phyloP scores from a whole-genome alignment of 1,284 basidiomycete genomes.

The Salmacisia buchloeana region DNA sequence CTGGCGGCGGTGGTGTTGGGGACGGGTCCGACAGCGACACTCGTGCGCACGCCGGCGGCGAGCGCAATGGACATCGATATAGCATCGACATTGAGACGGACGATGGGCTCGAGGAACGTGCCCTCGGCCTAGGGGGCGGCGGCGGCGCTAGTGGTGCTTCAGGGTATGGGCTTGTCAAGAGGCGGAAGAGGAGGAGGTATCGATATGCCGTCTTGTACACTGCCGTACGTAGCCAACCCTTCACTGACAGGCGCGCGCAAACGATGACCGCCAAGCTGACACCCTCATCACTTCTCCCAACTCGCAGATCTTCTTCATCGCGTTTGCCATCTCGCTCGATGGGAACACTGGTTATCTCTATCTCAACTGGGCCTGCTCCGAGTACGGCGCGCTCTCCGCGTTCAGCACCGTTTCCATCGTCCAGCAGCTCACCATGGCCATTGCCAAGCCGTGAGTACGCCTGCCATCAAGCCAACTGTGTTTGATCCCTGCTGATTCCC shows the following conservation, averaged over 20 bases:
- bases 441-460: conserved; percentile 61
- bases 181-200: background rate
- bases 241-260: background rate
- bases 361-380: conserved; percentile 47
- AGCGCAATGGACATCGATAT: background rate
- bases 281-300: background rate
- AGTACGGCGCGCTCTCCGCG: conserved; percentile 47
- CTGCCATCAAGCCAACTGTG: background rate
- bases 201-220: background rate
- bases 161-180: background rate
- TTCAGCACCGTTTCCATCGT: conserved; percentile 52
- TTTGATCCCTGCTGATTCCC: background rate
- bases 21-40: no score
- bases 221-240: background rate
- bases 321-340: conserved; percentile 61
- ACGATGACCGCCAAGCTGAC: background rate
- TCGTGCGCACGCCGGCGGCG: no score
- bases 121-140: no score
- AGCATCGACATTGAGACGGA: background rate
- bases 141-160: background rate
- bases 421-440: conserved; percentile 56
- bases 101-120: background rate
- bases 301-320: conserved; percentile 59
- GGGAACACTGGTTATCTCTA: conserved; percentile 56
- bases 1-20: no score